phyloP scores from a whole-genome alignment of 495 filamentous ascomycete genomes.

The Friedmanniomyces simplex region DNA sequence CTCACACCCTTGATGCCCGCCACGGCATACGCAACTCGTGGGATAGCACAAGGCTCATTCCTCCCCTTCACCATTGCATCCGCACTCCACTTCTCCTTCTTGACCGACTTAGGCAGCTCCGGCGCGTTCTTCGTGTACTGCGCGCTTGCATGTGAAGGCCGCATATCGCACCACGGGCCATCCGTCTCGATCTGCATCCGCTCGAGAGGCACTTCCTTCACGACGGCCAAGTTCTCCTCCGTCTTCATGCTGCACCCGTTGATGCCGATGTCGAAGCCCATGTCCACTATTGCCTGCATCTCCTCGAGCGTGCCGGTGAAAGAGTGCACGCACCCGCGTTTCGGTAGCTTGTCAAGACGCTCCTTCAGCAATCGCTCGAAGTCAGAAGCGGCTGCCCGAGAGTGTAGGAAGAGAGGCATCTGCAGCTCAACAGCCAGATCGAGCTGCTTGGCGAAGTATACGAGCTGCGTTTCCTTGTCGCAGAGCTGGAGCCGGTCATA shows the following conservation, averaged over 20 bases:
- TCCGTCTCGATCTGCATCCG: conserved; percentile 85
- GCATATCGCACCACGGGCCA: conserved; percentile 77
- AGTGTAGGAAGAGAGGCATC: conserved; percentile 83
- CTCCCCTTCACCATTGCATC: conserved; percentile 80
- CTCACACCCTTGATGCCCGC: conserved; percentile 70
- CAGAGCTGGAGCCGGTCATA: conserved; percentile 83
- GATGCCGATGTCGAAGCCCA: conserved; percentile 74
- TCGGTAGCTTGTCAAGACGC: conserved; percentile 47
- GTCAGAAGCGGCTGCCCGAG: conserved; percentile 68
- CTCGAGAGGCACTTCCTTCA: conserved; percentile 61
- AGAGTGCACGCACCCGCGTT: conserved; percentile 73
- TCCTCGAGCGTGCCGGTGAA: conserved; percentile 82
- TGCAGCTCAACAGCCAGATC: conserved; percentile 67
- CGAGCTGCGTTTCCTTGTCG: conserved; percentile 63
- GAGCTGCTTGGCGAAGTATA: conserved; percentile 73
- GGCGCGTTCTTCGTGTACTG: conserved; percentile 40
- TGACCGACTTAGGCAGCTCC: conserved; percentile 45
- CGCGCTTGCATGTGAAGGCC: conserved; percentile 53
- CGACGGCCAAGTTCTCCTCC: conserved; percentile 73
- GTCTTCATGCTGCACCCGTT: conserved; percentile 94
- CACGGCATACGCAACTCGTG: conserved; percentile 74
- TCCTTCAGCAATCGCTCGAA: conserved; percentile 57
- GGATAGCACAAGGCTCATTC: conserved; percentile 80
- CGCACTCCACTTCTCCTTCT: conserved; percentile 87
- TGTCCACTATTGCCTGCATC: conserved; percentile 60